phyloP scores from a whole-genome alignment of 257 asterid species.

The Primulina tabacum region DNA sequence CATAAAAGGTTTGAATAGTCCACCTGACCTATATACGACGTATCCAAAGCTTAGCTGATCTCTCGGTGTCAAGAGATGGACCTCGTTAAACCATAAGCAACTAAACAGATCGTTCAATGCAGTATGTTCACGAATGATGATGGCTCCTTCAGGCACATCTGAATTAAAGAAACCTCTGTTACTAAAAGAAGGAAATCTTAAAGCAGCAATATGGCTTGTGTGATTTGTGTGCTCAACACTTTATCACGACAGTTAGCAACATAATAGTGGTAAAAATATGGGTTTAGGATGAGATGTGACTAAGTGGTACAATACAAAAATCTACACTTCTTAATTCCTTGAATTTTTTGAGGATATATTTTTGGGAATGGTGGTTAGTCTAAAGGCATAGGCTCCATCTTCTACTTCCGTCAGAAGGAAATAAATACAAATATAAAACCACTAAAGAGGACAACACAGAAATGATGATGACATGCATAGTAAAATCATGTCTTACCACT shows the following conservation, averaged over 20 bases:
- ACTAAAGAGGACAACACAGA: neutral
- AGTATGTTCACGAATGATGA: conserved; percentile 88
- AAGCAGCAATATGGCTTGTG: neutral
- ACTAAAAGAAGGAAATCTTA: neutral
- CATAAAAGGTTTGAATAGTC: conserved; percentile 64
- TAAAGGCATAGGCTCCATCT: neutral
- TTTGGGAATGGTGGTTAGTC: neutral
- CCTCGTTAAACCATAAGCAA: conserved; percentile 99
- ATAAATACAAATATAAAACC: neutral
- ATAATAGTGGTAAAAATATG: neutral
- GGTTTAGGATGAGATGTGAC: neutral
- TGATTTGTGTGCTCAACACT: neutral
- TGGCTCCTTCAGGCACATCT: conserved; percentile 99
- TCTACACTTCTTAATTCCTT: neutral
- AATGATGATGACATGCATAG: neutral
- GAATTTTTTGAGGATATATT: neutral
- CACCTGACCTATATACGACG: conserved; percentile 72
- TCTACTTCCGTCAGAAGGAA: neutral
- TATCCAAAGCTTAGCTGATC: conserved; percentile 98
- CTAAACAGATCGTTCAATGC: conserved; percentile 74
- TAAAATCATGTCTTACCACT: conserved; percentile 53
- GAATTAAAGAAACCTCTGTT: conserved; percentile 20
- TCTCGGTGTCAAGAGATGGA: conserved; percentile 88
- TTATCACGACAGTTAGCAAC: neutral
- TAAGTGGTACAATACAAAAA: neutral